Evolutionary conservation across 2,329 filamentous ascomycete genomes (phyloP).

Genomic region (Fusarium veterinarium): DNA sequence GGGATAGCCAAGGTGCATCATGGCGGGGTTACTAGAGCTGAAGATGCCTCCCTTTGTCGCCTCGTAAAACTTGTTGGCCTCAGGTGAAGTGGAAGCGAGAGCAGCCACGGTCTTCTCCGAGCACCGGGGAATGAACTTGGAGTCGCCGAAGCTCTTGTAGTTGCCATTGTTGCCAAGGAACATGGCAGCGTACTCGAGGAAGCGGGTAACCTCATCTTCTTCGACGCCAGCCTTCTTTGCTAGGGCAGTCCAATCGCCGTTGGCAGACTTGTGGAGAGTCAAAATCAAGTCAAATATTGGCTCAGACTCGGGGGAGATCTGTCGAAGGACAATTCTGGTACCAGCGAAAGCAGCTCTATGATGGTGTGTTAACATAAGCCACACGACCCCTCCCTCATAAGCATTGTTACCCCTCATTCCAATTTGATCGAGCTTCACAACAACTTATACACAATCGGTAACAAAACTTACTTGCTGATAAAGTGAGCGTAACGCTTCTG

Average conservation of each 20-base stretch:
- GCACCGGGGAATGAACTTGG: conserved; percentile 83
- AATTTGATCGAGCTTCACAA: neutral
- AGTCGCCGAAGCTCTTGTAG: conserved; percentile 88
- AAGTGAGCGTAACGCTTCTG: conserved; percentile 94
- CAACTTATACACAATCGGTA: neutral
- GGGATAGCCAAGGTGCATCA: conserved; percentile 81
- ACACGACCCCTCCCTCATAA: conserved; percentile 20
- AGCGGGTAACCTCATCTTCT: conserved; percentile 71
- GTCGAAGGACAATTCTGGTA: conserved; percentile 80
- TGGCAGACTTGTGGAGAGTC: conserved; percentile 72
- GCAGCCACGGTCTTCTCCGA: conserved; percentile 71
- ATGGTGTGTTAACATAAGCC: conserved; percentile 17
- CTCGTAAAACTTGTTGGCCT: conserved; percentile 73
- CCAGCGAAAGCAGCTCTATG: conserved; percentile 79
- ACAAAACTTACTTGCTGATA: conserved; percentile 75
- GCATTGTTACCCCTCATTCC: conserved; percentile 19
- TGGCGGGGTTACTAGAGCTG: conserved; percentile 69
- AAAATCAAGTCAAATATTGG: conserved; percentile 85
- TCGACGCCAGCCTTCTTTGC: conserved; percentile 73
- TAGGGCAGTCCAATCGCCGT: conserved; percentile 78
- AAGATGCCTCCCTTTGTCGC: conserved; percentile 79
- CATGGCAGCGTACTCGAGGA: conserved; percentile 81
- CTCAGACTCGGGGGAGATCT: conserved; percentile 85
- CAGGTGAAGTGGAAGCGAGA: conserved; percentile 69
- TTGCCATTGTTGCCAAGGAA: conserved; percentile 86